Evolutionary conservation across 2,329 filamentous ascomycete genomes (phyloP).

Genomic region (Fusarium fracticaudum): DNA sequence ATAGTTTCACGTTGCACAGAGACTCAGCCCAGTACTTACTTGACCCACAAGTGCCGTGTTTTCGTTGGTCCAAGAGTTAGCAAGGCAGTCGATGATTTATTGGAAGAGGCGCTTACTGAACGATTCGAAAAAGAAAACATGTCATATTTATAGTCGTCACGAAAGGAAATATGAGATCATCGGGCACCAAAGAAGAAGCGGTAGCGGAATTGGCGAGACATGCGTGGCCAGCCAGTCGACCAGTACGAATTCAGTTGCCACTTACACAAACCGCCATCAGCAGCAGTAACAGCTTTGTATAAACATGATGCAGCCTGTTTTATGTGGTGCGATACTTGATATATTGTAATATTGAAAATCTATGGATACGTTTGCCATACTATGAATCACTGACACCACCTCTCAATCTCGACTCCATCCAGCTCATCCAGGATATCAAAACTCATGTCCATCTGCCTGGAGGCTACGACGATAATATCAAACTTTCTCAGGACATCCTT

Average conservation of each 20-base stretch:
- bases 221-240: not conserved
- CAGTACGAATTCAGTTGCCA: conserved; percentile 8
- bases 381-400: conserved; percentile 44
- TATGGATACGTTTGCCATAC: no score
- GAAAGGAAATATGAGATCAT: not conserved
- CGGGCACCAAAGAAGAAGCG: not conserved
- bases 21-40: not conserved
- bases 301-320: not conserved
- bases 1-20: conserved; percentile 16
- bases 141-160: not conserved
- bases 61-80: not conserved
- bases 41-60: not conserved
- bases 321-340: not conserved
- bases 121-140: not conserved
- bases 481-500: conserved; percentile 48
- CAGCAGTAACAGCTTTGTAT: not conserved
- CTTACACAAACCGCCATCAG: not conserved
- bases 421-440: conserved; percentile 50
- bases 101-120: not conserved
- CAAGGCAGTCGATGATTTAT: not conserved
- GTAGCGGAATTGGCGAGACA: not conserved
- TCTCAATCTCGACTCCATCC: conserved; percentile 49
- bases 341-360: no score
- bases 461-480: conserved; percentile 53
- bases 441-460: conserved; percentile 52